Base-by-base conservation (phyloP, 345 rosid genomes). In the Erucastrum elatum region DNA sequence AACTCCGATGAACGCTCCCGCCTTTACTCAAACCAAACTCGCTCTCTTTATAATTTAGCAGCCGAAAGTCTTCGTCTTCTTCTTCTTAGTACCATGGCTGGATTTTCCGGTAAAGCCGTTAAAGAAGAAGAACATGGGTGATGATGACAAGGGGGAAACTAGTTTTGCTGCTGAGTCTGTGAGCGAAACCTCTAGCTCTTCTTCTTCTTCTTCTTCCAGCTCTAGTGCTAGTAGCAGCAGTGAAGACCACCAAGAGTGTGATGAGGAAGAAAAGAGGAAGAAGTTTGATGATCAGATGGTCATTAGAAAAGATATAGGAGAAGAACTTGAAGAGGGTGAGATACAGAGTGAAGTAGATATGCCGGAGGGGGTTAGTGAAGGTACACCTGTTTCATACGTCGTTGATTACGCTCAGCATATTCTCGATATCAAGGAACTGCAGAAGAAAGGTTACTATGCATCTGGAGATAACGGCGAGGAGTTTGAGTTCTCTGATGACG, bases 381-480 rank as follows among this genome's bases (percentile, higher is more conserved):
- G 98, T 66, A 79, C 87, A 64, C 41, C n/a, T 51, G 77, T 93
- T 69, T 90, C 99, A 13, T 91, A 87, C 82, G 91, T 91, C 16
- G 82, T 83, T 0, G 99, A 95, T 77, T 95, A 86, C 77, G 94
- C 90, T 72, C 71, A 79, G 74, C 92, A 90, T 79, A 87, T 91
- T 72, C 89, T 95, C 56, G 86, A 80, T 70, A 88, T 90, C 68
- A 82, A 88, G 86, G 86, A 86, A 74, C 83, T 95, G 65, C 84
- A 90, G 86, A 86, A 84, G 82, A 95, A 95, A 88, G 98, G 97
- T 26, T 95, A 93, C 61, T 98, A 95, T 88, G 93, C 97, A 55
- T 93, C 99, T 46, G 94, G 96, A 34, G 93, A 93, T 78, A 84
- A 93, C 70, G 99, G 93, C 68, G 98, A 95, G 84, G 94, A 93